A percentile compares a stretch with the other conserved stretches of the same genome.
Conservation (phyloP, 148 eudicot species). For the Selenicereus undatus region DNA sequence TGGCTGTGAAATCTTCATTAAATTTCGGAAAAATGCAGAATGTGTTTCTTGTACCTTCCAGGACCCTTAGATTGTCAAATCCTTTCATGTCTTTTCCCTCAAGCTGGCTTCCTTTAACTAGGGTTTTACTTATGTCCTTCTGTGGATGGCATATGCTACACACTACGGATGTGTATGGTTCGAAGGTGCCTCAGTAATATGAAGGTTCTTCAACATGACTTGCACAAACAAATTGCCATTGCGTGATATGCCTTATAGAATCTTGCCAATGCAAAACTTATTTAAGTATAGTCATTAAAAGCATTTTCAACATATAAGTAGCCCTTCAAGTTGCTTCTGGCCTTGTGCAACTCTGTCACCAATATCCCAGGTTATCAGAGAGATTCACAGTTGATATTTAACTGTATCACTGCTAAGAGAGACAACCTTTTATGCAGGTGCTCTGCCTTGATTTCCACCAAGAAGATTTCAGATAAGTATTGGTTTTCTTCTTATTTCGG, state of each 20-base stretch:
- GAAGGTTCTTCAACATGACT: conserved; percentile 8
- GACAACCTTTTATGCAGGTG: no score
- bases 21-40: not conserved
- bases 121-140: not conserved
- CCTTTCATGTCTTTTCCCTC: not conserved
- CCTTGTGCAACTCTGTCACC: not conserved
- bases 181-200: not conserved
- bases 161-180: not conserved
- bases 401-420: no score
- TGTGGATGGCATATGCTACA: not conserved
- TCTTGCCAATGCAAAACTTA: not conserved
- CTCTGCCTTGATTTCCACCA: no score
- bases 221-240: conserved; percentile 10
- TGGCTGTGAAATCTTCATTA: not conserved
- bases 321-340: not conserved
- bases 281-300: not conserved
- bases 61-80: not conserved
- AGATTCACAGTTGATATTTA: no score
- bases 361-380: not conserved
- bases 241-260: not conserved
- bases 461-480: no score
- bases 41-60: not conserved
- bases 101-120: not conserved
- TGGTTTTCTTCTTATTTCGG: no score
- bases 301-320: not conserved